phyloP scores from a whole-genome alignment of 495 filamentous ascomycete species.

The Astrothelium macrocarpum region DNA sequence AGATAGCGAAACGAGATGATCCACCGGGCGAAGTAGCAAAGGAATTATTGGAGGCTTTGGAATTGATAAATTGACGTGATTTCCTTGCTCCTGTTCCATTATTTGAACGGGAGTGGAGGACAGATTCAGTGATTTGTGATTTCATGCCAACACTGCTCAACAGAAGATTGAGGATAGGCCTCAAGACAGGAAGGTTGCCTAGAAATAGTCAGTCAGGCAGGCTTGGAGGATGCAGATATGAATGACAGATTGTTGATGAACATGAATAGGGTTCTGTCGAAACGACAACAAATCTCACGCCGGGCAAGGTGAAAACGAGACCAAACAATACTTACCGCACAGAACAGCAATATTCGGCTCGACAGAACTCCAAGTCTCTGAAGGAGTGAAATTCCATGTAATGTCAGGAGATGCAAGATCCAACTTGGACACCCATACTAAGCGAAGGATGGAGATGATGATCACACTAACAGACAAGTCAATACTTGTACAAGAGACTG shows the following conservation, averaged over 20 bases:
- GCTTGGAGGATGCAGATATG: background rate
- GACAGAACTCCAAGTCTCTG: background rate
- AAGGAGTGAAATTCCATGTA: slow-evolving; percentile 2
- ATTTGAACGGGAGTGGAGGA: background rate
- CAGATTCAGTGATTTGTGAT: background rate
- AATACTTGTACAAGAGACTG: background rate
- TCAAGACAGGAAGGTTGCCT: background rate
- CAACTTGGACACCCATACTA: background rate
- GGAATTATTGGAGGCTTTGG: background rate
- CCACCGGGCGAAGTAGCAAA: background rate
- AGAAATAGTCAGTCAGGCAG: background rate
- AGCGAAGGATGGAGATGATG: slow-evolving; percentile 1
- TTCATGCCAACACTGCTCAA: background rate
- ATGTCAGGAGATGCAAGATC: background rate
- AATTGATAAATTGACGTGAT: background rate
- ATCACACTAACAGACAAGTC: background rate
- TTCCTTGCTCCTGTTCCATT: background rate
- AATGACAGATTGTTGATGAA: background rate
- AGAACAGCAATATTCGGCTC: slow-evolving; percentile 2
- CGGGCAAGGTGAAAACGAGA: background rate
- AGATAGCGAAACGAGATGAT: background rate
- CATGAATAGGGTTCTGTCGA: background rate
- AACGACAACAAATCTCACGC: background rate
- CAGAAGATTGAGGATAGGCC: background rate
- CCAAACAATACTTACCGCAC: background rate